Base-by-base conservation (phyloP, 129 eudicot species). In the Chrysanthemum makinoi region DNA sequence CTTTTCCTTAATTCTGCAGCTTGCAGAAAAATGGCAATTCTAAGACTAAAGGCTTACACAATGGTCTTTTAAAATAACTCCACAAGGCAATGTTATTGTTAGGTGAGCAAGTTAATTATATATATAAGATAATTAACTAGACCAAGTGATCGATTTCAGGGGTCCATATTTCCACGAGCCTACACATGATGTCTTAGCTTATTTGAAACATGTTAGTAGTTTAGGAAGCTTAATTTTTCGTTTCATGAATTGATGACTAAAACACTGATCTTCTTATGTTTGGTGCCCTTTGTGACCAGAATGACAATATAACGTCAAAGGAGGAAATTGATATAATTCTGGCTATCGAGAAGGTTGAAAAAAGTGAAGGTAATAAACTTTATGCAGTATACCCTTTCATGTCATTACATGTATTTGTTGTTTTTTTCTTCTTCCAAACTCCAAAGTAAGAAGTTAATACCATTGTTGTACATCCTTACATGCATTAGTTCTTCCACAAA, bases 121-220 rank as follows among this genome's bases (percentile, higher is more conserved):
- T 22, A 22, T 22, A 22, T 22, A 22, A 22, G 24, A 22, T 22
- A 22, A 22, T 22, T 22, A 95, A 65, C 99, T 97, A 66, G 76
- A 95, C 69, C 88, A 79, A 80, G 94, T 84, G 77, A 88, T 81
- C 77, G 99, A 95, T 86, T 95, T 68, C 79, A 83, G 99, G 80
- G 94, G 97, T 72, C 88, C 99, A 43, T 96, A 95, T 82, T 95
- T 90, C 74, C 97, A 95, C 24, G 99, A 95, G 82, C 97, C 99
- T 28, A 87, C 96, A 33, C 97, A 96, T n/a, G 79, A 86, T 80
- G 83, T 90, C 86, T 70, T 87, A 58, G 82, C 83, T 64, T 85
- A 78, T 88, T 80, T 95, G 78, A 87, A 86, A 85, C 94, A 95
- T 97, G 99, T 95, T 76, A 68, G 80, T 77, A 14, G 13, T 54